Evolutionary conservation across 495 filamentous ascomycete genomes (phyloP).

Genomic region (Podospora anserina): DNA sequence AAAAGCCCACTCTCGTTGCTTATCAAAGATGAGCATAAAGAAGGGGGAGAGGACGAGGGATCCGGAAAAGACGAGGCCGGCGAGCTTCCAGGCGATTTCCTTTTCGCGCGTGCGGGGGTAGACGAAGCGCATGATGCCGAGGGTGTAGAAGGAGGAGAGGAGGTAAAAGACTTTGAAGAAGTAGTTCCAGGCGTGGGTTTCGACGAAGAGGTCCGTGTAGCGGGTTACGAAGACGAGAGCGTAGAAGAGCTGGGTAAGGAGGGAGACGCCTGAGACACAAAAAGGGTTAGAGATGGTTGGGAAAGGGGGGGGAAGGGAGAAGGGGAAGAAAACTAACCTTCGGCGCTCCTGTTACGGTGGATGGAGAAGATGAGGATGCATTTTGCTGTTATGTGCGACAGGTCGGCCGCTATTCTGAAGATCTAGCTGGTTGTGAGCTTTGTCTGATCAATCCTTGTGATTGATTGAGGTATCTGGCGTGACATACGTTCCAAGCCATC

Average conservation of each 20-base stretch:
- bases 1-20: conserved; percentile 43
- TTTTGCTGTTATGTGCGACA: conserved; percentile 81
- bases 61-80: conserved; percentile 58
- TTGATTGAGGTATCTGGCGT: neutral
- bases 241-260: conserved; percentile 91
- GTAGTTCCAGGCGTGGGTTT: conserved; percentile 57
- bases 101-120: conserved; percentile 84
- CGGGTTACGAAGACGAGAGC: conserved; percentile 78
- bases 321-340: conserved; percentile 56
- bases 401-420: conserved; percentile 77
- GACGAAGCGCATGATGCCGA: conserved; percentile 80
- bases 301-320: conserved; percentile 15
- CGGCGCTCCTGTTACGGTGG: conserved; percentile 80
- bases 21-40: conserved; percentile 59
- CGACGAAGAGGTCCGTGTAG: conserved; percentile 77
- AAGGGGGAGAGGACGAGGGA: conserved; percentile 62
- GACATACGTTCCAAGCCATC: conserved; percentile 3
- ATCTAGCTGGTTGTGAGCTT: conserved; percentile 40
- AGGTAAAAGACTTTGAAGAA: conserved; percentile 87
- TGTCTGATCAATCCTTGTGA: neutral
- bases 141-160: conserved; percentile 76
- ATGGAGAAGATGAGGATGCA: conserved; percentile 88
- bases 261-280: conserved; percentile 66
- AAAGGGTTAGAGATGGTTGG: neutral
- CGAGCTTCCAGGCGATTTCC: conserved; percentile 88